These are phyloP conservation scores for Diaporthe aspalathi DNA, from an alignment of 2,329 filamentous ascomycete species.

Conservation along the genomic window DNA sequence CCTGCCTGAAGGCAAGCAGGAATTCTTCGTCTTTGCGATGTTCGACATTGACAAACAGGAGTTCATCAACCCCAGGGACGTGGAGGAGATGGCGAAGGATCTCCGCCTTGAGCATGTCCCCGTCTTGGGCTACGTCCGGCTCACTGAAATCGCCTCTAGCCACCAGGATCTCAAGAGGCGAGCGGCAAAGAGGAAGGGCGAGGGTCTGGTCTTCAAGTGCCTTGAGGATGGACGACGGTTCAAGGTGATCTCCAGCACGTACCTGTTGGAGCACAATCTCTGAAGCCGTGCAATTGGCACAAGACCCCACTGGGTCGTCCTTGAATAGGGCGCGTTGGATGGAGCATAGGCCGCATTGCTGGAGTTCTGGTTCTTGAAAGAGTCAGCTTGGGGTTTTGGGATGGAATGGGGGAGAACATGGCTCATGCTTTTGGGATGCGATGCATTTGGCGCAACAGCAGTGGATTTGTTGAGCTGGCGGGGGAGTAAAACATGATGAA, in stretches of 20 bases:
- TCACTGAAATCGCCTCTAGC: constrained; percentile 40
- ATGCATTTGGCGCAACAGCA: neutral
- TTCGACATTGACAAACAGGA: constrained; percentile 47
- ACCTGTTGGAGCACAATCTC: constrained; percentile 40
- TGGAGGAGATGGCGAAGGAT: constrained; percentile 44
- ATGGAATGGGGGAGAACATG: neutral
- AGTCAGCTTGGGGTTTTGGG: neutral
- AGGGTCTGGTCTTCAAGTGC: constrained; percentile 48
- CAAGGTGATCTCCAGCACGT: constrained; percentile 44
- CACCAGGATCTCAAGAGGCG: constrained; percentile 42
- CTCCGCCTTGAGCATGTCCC: constrained; percentile 49
- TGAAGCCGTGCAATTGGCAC: neutral
- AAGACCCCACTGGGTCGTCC: too few relatives aligned
- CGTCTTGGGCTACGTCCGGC: constrained; percentile 43
- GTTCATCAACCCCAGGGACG: constrained; percentile 45
- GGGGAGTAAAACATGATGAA: neutral
- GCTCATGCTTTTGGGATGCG: neutral
- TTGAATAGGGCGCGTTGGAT: neutral
- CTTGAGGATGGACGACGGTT: constrained; percentile 43
- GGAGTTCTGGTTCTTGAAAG: neutral
- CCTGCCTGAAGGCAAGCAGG: constrained; percentile 42
- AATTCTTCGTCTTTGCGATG: constrained; percentile 50
- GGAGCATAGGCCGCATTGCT: neutral
- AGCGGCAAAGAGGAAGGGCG: constrained; percentile 41
- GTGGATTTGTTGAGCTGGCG: neutral